Evolutionary conservation across 2,329 filamentous ascomycete genomes (phyloP), one percentile per base, ranked within the genome.

Genomic region (Colletotrichum sp.): DNA sequence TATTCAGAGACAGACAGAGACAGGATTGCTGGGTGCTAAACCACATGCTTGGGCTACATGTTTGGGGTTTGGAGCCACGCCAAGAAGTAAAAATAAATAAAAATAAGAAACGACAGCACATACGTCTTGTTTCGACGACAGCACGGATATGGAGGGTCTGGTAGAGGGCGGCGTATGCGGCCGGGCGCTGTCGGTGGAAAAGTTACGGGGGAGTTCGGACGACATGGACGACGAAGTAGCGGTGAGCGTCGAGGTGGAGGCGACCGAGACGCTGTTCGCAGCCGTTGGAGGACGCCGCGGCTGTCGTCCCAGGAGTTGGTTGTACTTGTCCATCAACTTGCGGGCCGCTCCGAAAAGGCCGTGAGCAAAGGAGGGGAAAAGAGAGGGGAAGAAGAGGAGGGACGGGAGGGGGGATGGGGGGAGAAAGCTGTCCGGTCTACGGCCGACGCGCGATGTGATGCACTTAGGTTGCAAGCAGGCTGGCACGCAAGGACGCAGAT

Each of bases 211-310:
- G 63, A 44, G 71, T n/a, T 69, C 76, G 7, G 78, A 76, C 10
- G 78, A 76, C 66, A 69, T 59, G 30, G 52, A 34, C 18, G 75
- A 78, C 75, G 74, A 77, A 74, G 78, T 76, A 71, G 78, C 77
- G 78, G 78, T 76, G 28, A 64, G 32, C 71, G 74, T 74, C 59
- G 74, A 76, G 28, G 74, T 69, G 65, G 73, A 75, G 36, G 73
- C 26, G 63, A 70, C 73, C 55, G 73, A 75, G 73, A 75, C 34
- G 73, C 73, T 75, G 69, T 72, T 75, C 55, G 73, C 69, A 32
- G 60, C 73, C 24, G 73, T 72, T n/a, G 73, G 52, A 18, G 73
- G 69, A 63, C 73, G 73, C 67, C 59, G 72, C 24, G 39, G 60
- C 15, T 49, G 44, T 49, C 66, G 71, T 69, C 64, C 65, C 57